A percentile compares a stretch with the other conserved stretches of the same genome.
Evolutionary conservation across 257 asterid genomes (phyloP).

Genomic region (Capsicum baccatum): DNA sequence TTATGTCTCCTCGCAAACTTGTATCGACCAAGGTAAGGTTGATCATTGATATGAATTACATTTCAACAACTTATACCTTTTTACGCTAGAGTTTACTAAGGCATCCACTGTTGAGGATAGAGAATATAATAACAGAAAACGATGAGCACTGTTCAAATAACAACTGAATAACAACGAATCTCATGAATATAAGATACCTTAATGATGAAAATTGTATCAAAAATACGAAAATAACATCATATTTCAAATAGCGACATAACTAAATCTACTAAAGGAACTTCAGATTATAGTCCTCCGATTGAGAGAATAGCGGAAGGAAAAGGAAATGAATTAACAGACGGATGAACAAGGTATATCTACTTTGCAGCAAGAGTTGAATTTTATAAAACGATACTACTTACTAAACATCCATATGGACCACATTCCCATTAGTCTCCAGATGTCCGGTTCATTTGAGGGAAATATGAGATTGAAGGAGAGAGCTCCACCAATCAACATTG

Average conservation of each 20-base stretch:
- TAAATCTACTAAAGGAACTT: not conserved
- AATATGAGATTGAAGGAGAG: constrained; percentile 86
- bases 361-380: not conserved
- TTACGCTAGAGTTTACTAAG: not conserved
- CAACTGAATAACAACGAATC: not conserved
- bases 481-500: constrained; percentile 83
- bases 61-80: not conserved
- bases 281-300: not conserved
- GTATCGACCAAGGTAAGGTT: not conserved
- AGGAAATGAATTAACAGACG: not conserved
- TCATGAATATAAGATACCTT: not conserved
- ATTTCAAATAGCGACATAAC: not conserved
- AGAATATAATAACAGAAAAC: not conserved
- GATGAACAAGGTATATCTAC: not conserved
- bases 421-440: constrained; percentile 98
- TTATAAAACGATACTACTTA: constrained; percentile 47
- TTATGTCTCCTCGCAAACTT: not conserved
- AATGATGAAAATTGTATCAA: not conserved
- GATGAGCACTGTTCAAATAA: not conserved
- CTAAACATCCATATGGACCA: constrained; percentile 99
- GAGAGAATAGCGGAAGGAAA: constrained; percentile 9
- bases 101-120: not conserved
- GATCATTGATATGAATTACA: not conserved
- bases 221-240: not conserved
- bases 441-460: constrained; percentile 89